Conservation (phyloP, 2,329 filamentous ascomycete species). For the Colletotrichum euphorbiae region DNA sequence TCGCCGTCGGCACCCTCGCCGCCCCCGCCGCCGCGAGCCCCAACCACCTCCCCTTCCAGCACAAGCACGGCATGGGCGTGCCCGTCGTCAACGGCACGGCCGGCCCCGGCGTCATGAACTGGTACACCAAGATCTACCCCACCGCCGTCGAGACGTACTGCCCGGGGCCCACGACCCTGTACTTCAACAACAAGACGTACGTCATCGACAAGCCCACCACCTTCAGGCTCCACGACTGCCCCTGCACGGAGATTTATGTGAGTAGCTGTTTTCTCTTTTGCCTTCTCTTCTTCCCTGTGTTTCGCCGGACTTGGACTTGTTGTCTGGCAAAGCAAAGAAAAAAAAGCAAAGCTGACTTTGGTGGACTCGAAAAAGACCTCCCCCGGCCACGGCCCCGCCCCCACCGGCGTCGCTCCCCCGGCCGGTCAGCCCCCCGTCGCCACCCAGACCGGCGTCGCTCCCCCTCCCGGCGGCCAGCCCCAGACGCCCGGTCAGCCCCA, state of each 20-base stretch:
- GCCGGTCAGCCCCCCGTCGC: constrained; percentile 9
- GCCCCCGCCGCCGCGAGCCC: constrained; percentile 6
- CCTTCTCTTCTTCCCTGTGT: background rate
- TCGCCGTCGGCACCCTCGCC: constrained; percentile 43
- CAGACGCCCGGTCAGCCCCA: background rate
- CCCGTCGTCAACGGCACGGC: constrained; percentile 43
- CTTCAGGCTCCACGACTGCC: constrained; percentile 67
- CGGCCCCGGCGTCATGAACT: constrained; percentile 40
- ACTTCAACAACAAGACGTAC: constrained; percentile 57
- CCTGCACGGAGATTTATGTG: constrained; percentile 54
- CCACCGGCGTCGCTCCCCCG: constrained; percentile 10
- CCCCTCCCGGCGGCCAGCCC: background rate
- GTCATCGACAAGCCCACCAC: constrained; percentile 65
- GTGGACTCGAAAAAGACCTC: background rate
- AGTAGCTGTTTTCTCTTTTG: background rate
- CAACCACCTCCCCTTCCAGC: constrained; percentile 23
- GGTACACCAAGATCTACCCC: constrained; percentile 52
- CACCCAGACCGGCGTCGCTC: constrained; percentile 10
- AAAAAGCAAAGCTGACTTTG: too few species aligned
- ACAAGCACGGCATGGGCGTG: constrained; percentile 8
- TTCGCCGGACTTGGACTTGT: too few species aligned
- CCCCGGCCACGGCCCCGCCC: background rate
- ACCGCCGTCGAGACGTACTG: constrained; percentile 54
- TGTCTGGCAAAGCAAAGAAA: too few species aligned
- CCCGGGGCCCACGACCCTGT: constrained; percentile 56